Percentiles rank a stretch among this genome's conserved stretches.
Conservation (phyloP, 2,329 filamentous ascomycete species). For the Xylaria sp. region DNA sequence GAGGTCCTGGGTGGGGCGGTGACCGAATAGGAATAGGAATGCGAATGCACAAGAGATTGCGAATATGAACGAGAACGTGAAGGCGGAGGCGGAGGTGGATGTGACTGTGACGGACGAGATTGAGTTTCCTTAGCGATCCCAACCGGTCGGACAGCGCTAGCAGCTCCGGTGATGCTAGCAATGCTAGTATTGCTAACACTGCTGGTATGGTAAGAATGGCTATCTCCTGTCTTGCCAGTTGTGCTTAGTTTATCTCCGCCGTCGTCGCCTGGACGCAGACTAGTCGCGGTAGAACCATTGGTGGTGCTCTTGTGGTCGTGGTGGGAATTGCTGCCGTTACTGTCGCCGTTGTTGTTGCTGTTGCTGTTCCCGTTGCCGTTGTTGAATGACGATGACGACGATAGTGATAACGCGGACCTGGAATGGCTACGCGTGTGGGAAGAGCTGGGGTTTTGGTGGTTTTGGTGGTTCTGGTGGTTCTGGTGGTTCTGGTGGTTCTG, state of each 20-base stretch:
- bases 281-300: background rate
- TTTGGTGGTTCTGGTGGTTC: background rate
- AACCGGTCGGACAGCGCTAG: background rate
- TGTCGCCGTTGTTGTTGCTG: slow-evolving; percentile 7
- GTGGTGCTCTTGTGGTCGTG: background rate
- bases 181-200: background rate
- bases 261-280: background rate
- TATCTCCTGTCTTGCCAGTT: background rate
- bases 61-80: slow-evolving; percentile 14
- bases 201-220: background rate
- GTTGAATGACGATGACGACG: background rate
- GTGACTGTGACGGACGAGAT: background rate
- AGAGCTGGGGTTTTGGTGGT: too few relatives aligned
- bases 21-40: background rate
- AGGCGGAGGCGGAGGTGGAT: slow-evolving; percentile 12
- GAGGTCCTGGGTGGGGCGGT: slow-evolving; percentile 27
- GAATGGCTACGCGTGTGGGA: too few relatives aligned
- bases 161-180: background rate
- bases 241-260: background rate
- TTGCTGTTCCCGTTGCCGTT: background rate
- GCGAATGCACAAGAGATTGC: background rate
- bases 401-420: too few relatives aligned
- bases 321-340: background rate
- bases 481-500: background rate
- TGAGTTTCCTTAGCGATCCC: background rate